Conservation (phyloP, 768 basidiomycete genomes). For the Collybia mongolica region DNA sequence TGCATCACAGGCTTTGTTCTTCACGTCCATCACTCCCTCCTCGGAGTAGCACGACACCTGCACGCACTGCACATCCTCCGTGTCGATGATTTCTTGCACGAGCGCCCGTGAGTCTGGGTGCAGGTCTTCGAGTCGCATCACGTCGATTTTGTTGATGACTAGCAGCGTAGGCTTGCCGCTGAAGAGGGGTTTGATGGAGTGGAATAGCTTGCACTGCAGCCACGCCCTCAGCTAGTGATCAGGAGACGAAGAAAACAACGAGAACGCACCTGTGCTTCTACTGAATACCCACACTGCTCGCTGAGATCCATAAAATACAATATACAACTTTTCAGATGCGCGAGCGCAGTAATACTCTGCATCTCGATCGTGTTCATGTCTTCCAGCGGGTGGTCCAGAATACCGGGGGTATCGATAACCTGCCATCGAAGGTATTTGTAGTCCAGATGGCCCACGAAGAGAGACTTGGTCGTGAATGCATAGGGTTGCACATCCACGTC, state of each 20-base stretch:
- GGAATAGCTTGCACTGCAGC: constrained; percentile 93
- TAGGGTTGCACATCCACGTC: constrained; percentile 99
- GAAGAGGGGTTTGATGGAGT: constrained; percentile 98
- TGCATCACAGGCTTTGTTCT: constrained; percentile 93
- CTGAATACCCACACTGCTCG: constrained; percentile 96
- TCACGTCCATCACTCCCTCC: constrained; percentile 96
- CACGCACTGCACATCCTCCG: constrained; percentile 69
- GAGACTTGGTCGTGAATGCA: constrained; percentile 98
- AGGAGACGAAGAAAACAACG: neutral
- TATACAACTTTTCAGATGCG: constrained; percentile 91
- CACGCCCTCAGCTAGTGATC: neutral
- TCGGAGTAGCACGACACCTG: constrained; percentile 95
- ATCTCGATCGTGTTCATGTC: constrained; percentile 99
- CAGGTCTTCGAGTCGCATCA: constrained; percentile 85
- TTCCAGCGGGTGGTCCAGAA: constrained; percentile 96
- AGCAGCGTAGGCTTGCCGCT: constrained; percentile 89
- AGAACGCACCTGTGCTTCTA: constrained; percentile 85
- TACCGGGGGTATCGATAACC: constrained; percentile 98
- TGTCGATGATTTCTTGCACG: constrained; percentile 83
- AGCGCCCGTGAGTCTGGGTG: constrained; percentile 70
- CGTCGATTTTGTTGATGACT: constrained; percentile 98
- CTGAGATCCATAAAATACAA: constrained; percentile 99
- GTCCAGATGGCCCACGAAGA: constrained; percentile 98
- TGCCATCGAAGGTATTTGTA: constrained; percentile 99
- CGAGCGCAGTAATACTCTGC: constrained; percentile 98